Evolutionary conservation across 805 yeast genomes (phyloP).

Genomic region (Crinitomyces ghanaensis): DNA sequence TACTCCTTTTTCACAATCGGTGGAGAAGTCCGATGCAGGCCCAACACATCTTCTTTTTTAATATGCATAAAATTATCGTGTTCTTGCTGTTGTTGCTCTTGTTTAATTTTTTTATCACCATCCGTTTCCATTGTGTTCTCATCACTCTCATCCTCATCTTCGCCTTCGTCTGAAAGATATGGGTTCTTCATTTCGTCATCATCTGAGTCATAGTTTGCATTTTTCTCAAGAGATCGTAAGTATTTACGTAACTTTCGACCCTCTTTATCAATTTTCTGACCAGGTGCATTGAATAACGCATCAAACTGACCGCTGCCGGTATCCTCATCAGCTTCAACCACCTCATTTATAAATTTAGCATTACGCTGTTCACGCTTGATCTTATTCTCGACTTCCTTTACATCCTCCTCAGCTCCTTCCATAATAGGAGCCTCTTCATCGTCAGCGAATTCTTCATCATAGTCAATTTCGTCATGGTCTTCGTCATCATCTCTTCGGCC

Average conservation of each 20-base stretch:
- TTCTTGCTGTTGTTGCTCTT: too few species aligned
- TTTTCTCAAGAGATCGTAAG: slow-evolving; percentile 72
- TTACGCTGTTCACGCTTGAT: slow-evolving; percentile 31
- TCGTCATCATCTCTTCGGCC: slow-evolving; percentile 27
- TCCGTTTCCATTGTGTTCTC: too few species aligned
- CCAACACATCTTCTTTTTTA: slow-evolving; percentile 10
- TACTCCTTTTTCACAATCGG: slow-evolving; percentile 25
- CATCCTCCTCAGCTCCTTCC: slow-evolving; percentile 93
- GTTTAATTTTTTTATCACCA: too few species aligned
- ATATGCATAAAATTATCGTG: too few species aligned
- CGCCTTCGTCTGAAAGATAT: neutral
- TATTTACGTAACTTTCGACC: slow-evolving; percentile 80
- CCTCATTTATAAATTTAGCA: slow-evolving; percentile 60
- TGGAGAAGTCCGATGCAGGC: slow-evolving; percentile 10
- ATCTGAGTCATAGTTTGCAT: slow-evolving; percentile 29
- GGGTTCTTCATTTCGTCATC: slow-evolving; percentile 25
- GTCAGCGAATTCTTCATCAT: slow-evolving; percentile 3
- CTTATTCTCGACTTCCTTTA: slow-evolving; percentile 66
- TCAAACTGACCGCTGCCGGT: slow-evolving; percentile 18
- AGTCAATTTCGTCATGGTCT: slow-evolving; percentile 4
- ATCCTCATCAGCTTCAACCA: slow-evolving; percentile 45
- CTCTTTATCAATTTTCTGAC: slow-evolving; percentile 79
- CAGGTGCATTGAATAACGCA: slow-evolving; percentile 44
- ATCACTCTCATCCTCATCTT: slow-evolving; percentile 21
- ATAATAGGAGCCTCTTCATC: slow-evolving; percentile 84